Evolutionary conservation across 352 stramenopile genomes (phyloP).

Genomic region (Globisporangium alternatum): DNA sequence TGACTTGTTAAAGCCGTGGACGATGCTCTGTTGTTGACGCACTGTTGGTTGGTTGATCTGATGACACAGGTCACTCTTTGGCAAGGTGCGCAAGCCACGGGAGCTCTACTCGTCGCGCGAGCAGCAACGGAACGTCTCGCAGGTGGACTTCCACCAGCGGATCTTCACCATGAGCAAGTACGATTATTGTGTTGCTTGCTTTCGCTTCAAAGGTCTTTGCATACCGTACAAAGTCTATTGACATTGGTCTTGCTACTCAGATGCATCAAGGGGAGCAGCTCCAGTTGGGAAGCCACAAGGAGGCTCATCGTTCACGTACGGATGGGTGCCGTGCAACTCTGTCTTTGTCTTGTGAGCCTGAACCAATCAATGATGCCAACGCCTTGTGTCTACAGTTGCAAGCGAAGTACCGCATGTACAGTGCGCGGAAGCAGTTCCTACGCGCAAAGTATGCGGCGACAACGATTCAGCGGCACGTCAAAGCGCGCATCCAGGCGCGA

Average conservation of each 20-base stretch:
- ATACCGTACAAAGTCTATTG: not conserved
- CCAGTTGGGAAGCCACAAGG: constrained; percentile 65
- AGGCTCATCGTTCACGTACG: constrained; percentile 66
- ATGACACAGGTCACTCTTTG: constrained; percentile 49
- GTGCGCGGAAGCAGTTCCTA: constrained; percentile 46
- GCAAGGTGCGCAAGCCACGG: constrained; percentile 69
- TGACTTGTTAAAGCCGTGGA: no score
- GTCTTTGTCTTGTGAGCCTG: not conserved
- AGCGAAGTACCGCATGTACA: constrained; percentile 72
- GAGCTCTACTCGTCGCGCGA: constrained; percentile 68
- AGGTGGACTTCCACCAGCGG: constrained; percentile 71
- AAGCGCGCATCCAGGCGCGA: constrained; percentile 45
- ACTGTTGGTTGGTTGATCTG: not conserved
- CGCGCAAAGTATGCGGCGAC: constrained; percentile 31
- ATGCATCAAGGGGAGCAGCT: constrained; percentile 45
- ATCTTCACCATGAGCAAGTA: constrained; percentile 68
- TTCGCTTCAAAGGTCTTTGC: not conserved
- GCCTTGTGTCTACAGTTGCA: constrained; percentile 45
- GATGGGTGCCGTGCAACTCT: not conserved
- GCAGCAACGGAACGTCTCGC: constrained; percentile 70
- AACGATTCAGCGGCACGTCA: constrained; percentile 52
- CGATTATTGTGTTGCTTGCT: not conserved
- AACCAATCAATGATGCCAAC: not conserved
- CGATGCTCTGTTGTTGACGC: not conserved
- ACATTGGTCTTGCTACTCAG: constrained; percentile 17